Evolutionary conservation across 192 early-diverging fungal genomes (phyloP).

Genomic region (Phlyctochytrium arcticum): DNA sequence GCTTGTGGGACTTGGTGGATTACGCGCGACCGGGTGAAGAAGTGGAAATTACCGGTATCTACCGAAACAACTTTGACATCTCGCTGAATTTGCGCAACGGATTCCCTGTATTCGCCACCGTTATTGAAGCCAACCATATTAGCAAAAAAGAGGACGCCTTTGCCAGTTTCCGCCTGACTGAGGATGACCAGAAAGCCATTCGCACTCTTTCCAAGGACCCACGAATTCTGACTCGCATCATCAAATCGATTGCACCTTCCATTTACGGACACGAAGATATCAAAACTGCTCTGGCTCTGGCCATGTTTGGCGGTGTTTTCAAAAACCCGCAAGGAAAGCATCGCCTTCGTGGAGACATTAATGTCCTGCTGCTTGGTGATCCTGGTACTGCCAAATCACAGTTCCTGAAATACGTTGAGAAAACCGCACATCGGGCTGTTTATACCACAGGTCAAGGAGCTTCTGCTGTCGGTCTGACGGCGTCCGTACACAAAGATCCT

Average conservation of each 20-base stretch:
- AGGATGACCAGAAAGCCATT: conserved; percentile 84
- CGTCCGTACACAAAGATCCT: conserved; percentile 65
- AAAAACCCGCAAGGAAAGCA: conserved; percentile 95
- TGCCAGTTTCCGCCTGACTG: conserved; percentile 80
- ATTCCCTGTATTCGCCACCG: conserved; percentile 94
- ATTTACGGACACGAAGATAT: conserved; percentile 98
- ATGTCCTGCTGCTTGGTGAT: conserved; percentile 87
- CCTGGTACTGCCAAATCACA: conserved; percentile 86
- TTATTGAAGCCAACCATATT: conserved; percentile 96
- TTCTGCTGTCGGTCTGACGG: conserved; percentile 66
- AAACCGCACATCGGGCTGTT: conserved; percentile 75
- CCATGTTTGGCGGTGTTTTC: conserved; percentile 93
- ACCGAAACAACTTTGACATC: conserved; percentile 92
- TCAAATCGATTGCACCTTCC: conserved; percentile 95
- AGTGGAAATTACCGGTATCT: conserved; percentile 92
- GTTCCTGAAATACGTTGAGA: conserved; percentile 78
- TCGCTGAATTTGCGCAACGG: conserved; percentile 85
- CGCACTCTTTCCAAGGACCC: conserved; percentile 71
- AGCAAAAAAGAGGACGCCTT: conserved; percentile 85
- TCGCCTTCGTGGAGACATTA: conserved; percentile 96
- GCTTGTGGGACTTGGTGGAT: conserved; percentile 96
- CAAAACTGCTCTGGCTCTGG: conserved; percentile 87
- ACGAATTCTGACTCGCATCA: conserved; percentile 76
- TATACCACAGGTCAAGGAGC: conserved; percentile 74
- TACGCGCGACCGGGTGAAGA: conserved; percentile 93